Evolutionary conservation across 2,329 filamentous ascomycete genomes (phyloP), one percentile per base, ranked within the genome.

Genomic region (Cercospora sp.): DNA sequence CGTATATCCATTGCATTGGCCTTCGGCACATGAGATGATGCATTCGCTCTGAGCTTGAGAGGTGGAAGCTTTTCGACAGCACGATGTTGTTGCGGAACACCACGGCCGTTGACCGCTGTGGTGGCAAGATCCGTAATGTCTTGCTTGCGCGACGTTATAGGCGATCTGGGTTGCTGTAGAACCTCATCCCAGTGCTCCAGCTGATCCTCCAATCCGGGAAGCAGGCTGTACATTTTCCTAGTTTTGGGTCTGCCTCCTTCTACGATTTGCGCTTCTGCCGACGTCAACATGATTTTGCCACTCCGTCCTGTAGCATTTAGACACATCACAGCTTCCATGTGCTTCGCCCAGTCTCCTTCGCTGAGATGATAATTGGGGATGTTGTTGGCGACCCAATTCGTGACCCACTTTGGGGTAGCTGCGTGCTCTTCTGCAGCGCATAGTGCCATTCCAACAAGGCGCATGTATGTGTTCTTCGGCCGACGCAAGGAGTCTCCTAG

Each of bases 401-500:
- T 30, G 26, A 78, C 69, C 28, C 63, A 66, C 3, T 61, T 45
- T 6, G 65, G 48, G 42, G 70, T 69, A 28, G 77, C 66, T 31
- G 72, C 69, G 60, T 74, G 63, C 8, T 65, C 65, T 6, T 72
- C 68, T 13, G 72, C 69, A 30, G 72, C 69, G 33, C 69, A 70
- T 18, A 79, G 40, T 13, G 78, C 78, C 75, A 79, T 76, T 3
- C 70, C 72, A 13, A 77, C 72, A 5, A 78, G 69, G 5, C 70
- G 69, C 2, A 40, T 31, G 60, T 73, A 73, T 9, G 72, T 72
- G 12, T 65, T 61, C 26, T 67, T 61, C 8, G 75, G 73, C n/a
- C 75, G 71, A 1, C 57, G 30, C 23, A 51, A 48, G 3, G 70
- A 74, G 51, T 73, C 48, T 5, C 74, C 74, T 6, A 75, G 66